phyloP scores from a whole-genome alignment of 1,284 basidiomycete genomes.

The Schizopora paradoxa region DNA sequence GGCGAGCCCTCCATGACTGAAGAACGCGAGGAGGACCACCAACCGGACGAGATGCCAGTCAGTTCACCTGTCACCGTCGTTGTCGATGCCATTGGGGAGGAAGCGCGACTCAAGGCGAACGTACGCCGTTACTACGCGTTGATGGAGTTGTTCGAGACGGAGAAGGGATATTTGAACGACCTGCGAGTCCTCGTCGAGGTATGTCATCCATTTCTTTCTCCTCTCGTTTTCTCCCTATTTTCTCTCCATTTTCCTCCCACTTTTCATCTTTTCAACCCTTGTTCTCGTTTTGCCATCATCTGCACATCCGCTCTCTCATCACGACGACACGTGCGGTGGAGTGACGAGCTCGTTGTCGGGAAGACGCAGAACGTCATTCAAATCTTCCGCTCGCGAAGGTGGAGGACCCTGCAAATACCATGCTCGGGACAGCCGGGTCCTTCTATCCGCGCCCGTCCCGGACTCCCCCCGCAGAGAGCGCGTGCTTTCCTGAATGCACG shows the following conservation, averaged over 20 bases:
- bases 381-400: background rate
- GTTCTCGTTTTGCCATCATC: too few relatives aligned
- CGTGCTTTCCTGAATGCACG: too few relatives aligned
- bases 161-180: constrained; percentile 14
- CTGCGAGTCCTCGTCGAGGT: constrained; percentile 15
- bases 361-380: background rate
- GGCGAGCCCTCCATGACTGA: background rate
- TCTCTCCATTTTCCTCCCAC: background rate
- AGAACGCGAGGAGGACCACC: background rate
- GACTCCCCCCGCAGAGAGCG: too few relatives aligned
- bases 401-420: too few relatives aligned
- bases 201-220: constrained; percentile 3
- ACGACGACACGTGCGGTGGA: background rate
- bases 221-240: background rate
- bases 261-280: background rate
- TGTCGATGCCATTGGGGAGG: too few relatives aligned
- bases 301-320: too few relatives aligned
- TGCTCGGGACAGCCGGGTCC: too few relatives aligned
- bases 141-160: constrained; percentile 15
- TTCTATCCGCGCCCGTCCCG: too few relatives aligned
- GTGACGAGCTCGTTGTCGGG: background rate
- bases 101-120: constrained; percentile 14
- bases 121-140: constrained; percentile 16
- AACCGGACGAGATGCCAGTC: background rate
- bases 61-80: too few relatives aligned